phyloP scores from a whole-genome alignment of 1,284 basidiomycete species.

The Trichosporon coremiiforme region DNA sequence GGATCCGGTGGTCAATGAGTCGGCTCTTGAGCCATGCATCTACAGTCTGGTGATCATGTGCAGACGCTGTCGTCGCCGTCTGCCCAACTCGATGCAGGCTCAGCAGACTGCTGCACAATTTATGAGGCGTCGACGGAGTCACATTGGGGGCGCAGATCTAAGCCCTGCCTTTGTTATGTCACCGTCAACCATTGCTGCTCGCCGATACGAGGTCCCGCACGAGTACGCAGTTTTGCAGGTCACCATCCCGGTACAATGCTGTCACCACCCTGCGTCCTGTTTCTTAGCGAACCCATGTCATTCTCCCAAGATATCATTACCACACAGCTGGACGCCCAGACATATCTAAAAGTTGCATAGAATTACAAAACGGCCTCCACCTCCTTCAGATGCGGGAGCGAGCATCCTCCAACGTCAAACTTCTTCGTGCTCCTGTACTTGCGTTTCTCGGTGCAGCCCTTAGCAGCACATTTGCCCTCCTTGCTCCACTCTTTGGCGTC shows the following conservation, averaged over 20 bases:
- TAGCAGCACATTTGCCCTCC: slow-evolving; percentile 54
- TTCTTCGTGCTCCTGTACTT: slow-evolving; percentile 63
- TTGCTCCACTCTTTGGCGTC: slow-evolving; percentile 11
- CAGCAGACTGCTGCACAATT: not conserved
- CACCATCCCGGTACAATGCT: too few relatives aligned
- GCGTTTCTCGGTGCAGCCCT: slow-evolving; percentile 59
- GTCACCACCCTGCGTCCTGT: too few relatives aligned
- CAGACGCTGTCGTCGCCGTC: too few relatives aligned
- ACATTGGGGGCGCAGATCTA: not conserved
- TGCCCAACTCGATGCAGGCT: too few relatives aligned
- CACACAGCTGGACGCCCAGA: not conserved
- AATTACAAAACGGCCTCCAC: slow-evolving; percentile 37
- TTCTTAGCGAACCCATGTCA: too few relatives aligned
- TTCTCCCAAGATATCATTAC: not conserved
- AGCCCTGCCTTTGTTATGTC: not conserved
- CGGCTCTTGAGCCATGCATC: too few relatives aligned
- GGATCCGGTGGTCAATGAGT: not conserved
- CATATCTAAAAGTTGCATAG: slow-evolving; percentile 14
- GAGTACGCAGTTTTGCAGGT: too few relatives aligned
- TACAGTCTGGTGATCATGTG: too few relatives aligned
- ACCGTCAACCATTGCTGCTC: too few relatives aligned
- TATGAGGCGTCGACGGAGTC: not conserved
- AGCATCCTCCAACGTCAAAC: slow-evolving; percentile 63
- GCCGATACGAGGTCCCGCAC: too few relatives aligned
- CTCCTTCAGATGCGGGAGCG: slow-evolving; percentile 57